Evolutionary conservation across 1,284 basidiomycete genomes (phyloP), one percentile per base, ranked within the genome.

Genomic region (Bondarzewia mesenterica): DNA sequence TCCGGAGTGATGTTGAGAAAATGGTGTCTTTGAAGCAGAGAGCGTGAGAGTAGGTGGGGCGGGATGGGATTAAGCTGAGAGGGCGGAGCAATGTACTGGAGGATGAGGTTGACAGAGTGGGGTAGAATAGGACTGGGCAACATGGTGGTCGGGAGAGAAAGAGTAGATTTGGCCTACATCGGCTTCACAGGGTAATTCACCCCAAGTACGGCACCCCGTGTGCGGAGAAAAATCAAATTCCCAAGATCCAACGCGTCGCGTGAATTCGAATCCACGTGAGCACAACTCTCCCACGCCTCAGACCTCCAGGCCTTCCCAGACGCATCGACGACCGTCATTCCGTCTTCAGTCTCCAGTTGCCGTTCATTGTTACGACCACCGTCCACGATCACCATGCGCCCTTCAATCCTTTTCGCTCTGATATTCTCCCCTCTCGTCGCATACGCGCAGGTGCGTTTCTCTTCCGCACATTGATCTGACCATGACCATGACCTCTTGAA

Each of bases 21-120:
- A 58, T 76, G 74, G 58, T 86, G 85, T 38, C 85, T 72, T 60
- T 85, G 77, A 3, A 71, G 68, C 29, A 88, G 73, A 25, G 75
- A 64, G 5, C 61, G 63, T 2, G 84, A 85, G 49, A 88, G 56
- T 44, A 87, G 71, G 59, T 82, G 74, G 0, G 71, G 64, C 1
- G 85, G 84, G 29, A 88, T 61, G 0, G 72, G 68, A 21, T 62
- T 59, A 50, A 78, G 66, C 52, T 70, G 68, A 1, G 72, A 72
- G 2, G 73, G 70, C 7, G 78, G 75, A n/a, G 67, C 64, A 49
- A 85, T 77, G 61, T 81, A 77, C 55, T 76, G 71, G 21, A 87
- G 74, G 38, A 80, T 58, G 51, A 76, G 60, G 46, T 71, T 60
- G 48, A 80, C 59, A 8, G 68, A 59, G 43, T 63, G 66, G 49